A percentile compares a stretch with the other conserved stretches of the same genome.
These are phyloP conservation scores for Xylaria sp. DNA, from an alignment of 2,329 filamentous ascomycete species.

Conservation along the genomic window DNA sequence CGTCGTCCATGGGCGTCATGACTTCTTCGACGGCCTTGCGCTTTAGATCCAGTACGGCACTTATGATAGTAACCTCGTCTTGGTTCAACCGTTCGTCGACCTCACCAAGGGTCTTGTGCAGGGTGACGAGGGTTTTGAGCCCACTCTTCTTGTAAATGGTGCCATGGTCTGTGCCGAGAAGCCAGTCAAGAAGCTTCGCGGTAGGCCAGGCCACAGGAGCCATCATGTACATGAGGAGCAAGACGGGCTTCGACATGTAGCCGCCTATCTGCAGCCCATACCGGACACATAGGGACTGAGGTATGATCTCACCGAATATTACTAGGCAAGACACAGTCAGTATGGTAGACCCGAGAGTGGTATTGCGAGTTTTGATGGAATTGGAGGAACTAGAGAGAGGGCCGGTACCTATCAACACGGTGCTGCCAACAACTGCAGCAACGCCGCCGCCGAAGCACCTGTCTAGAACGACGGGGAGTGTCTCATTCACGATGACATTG, in stretches of 20 bases:
- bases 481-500: conserved; percentile 98
- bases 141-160: conserved; percentile 99
- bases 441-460: conserved; percentile 93
- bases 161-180: conserved; percentile 93
- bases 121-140: conserved; percentile 92
- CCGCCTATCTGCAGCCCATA: conserved; percentile 96
- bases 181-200: conserved; percentile 91
- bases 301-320: conserved; percentile 96
- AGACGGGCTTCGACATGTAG: conserved; percentile 88
- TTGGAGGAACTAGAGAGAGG: background rate
- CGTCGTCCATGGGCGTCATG: conserved; percentile 98
- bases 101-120: conserved; percentile 91
- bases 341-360: conserved; percentile 17
- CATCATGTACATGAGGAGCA: conserved; percentile 90
- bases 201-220: conserved; percentile 92
- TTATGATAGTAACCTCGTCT: conserved; percentile 99
- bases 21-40: conserved; percentile 94
- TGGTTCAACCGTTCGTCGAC: conserved; percentile 91
- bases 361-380: background rate
- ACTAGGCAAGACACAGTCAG: conserved; percentile 63
- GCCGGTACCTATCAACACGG: conserved; percentile 84
- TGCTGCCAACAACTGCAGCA: conserved; percentile 92
- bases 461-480: conserved; percentile 92
- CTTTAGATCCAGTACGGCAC: conserved; percentile 93
- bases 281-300: conserved; percentile 94